phyloP scores from a whole-genome alignment of 805 yeast genomes.

The Kodamaea lidongshanica region DNA sequence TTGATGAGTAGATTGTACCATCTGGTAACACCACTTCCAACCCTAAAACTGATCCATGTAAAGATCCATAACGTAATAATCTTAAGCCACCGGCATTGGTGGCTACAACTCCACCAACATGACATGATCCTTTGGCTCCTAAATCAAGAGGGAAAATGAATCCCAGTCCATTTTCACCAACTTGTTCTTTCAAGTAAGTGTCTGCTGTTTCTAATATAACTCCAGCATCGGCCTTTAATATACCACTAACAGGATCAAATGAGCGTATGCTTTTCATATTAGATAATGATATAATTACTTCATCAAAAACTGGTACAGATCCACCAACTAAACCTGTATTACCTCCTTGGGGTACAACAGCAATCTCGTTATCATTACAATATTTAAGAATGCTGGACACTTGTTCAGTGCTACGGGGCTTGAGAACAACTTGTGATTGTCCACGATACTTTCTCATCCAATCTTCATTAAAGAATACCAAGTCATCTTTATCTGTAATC shows the following conservation, averaged over 20 bases:
- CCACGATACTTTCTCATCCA: constrained; percentile 94
- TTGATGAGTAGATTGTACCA: constrained; percentile 73
- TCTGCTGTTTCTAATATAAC: constrained; percentile 84
- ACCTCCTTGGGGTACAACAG: constrained; percentile 96
- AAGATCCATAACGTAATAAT: constrained; percentile 79
- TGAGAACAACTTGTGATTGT: constrained; percentile 72
- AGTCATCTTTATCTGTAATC: constrained; percentile 55
- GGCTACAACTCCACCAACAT: constrained; percentile 90
- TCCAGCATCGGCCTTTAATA: constrained; percentile 86
- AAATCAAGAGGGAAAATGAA: constrained; percentile 88
- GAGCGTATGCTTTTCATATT: constrained; percentile 72
- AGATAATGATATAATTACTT: constrained; percentile 65
- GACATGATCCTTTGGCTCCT: constrained; percentile 97
- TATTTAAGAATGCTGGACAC: constrained; percentile 70
- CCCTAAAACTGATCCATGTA: constrained; percentile 89
- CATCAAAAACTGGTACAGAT: constrained; percentile 87
- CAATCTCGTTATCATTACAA: constrained; percentile 70
- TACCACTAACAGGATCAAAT: constrained; percentile 78
- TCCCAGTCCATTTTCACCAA: constrained; percentile 31
- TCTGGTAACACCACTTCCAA: constrained; percentile 89
- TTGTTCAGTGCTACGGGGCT: constrained; percentile 77
- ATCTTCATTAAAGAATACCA: constrained; percentile 75
- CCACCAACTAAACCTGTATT: constrained; percentile 97
- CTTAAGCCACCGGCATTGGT: constrained; percentile 96
- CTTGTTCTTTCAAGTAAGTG: constrained; percentile 59